phyloP scores from a whole-genome alignment of 257 asterid genomes.

The Primulina eburnea region DNA sequence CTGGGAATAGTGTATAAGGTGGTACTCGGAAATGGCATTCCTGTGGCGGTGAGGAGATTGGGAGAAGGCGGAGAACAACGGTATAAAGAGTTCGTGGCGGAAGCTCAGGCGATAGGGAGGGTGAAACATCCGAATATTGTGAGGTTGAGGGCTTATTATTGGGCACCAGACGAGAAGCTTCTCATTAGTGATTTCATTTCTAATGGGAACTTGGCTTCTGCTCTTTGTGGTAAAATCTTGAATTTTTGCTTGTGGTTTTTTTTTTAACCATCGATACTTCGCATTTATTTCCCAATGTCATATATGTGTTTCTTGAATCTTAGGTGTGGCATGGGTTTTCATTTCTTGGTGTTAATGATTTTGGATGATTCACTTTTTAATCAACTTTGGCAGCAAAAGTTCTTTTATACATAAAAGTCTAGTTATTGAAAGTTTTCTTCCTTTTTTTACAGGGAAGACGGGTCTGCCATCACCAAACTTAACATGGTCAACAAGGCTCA shows the following conservation, averaged over 20 bases:
- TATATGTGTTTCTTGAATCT: not conserved
- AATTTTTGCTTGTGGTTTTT: not conserved
- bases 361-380: not conserved
- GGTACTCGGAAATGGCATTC: slow-evolving; percentile 85
- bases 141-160: slow-evolving; percentile 84
- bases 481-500: slow-evolving; percentile 73
- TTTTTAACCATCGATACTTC: not conserved
- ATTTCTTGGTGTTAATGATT: slow-evolving; percentile 11
- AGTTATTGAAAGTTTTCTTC: slow-evolving; percentile 4
- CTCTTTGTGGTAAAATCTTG: slow-evolving; percentile 66
- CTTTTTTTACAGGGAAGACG: slow-evolving; percentile 49
- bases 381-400: not conserved
- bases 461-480: slow-evolving; percentile 57
- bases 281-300: not conserved
- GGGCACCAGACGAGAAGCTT: slow-evolving; percentile 98
- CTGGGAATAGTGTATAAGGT: slow-evolving; percentile 94
- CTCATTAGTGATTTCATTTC: slow-evolving; percentile 89
- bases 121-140: slow-evolving; percentile 87
- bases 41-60: slow-evolving; percentile 89
- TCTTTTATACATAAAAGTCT: not conserved
- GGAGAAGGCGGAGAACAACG: slow-evolving; percentile 97
- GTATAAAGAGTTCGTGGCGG: slow-evolving; percentile 85
- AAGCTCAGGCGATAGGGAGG: slow-evolving; percentile 86
- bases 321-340: not conserved
- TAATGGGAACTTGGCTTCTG: slow-evolving; percentile 82